Percentiles rank a stretch among this genome's conserved stretches.
Conservation (phyloP, 1,284 basidiomycete genomes). For the Cryptococcus sp. region DNA sequence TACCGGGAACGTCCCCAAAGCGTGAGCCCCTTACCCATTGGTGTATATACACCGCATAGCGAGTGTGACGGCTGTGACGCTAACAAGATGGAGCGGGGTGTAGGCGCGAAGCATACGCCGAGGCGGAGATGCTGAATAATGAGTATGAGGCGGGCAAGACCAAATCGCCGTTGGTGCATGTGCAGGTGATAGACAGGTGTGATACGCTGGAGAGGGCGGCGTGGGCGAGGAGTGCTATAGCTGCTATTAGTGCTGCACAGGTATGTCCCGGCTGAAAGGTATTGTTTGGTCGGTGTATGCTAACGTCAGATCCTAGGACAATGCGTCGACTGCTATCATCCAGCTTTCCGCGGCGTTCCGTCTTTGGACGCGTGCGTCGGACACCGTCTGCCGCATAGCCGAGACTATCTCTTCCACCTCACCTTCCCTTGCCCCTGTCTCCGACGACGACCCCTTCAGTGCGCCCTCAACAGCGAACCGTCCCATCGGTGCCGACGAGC, state of each 20-base stretch:
- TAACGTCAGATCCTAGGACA: conserved; percentile 56
- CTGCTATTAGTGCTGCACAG: conserved; percentile 63
- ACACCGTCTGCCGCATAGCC: conserved; percentile 63
- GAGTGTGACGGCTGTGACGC: neutral
- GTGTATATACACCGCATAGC: too few relatives aligned
- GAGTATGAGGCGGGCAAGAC: conserved; percentile 15
- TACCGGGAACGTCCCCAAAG: conserved; percentile 60
- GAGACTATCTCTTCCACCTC: conserved; percentile 38
- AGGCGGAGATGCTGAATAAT: conserved; percentile 52
- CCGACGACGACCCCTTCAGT: conserved; percentile 29
- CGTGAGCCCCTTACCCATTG: too few relatives aligned
- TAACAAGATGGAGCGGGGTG: too few relatives aligned
- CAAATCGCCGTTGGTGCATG: conserved; percentile 44
- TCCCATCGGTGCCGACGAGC: conserved; percentile 39
- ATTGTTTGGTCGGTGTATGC: neutral
- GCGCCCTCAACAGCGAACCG: conserved; percentile 16
- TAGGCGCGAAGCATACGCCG: conserved; percentile 15
- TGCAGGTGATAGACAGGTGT: conserved; percentile 58
- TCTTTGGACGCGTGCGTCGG: conserved; percentile 72
- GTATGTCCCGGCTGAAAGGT: conserved; percentile 50
- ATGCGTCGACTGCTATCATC: conserved; percentile 60
- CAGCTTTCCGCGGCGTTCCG: conserved; percentile 69
- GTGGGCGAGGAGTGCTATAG: conserved; percentile 64
- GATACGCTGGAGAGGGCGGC: conserved; percentile 65
- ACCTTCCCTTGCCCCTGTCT: neutral